Evolutionary conservation across 768 basidiomycete species (phyloP).

Genomic region (Pisolithus orientalis): DNA sequence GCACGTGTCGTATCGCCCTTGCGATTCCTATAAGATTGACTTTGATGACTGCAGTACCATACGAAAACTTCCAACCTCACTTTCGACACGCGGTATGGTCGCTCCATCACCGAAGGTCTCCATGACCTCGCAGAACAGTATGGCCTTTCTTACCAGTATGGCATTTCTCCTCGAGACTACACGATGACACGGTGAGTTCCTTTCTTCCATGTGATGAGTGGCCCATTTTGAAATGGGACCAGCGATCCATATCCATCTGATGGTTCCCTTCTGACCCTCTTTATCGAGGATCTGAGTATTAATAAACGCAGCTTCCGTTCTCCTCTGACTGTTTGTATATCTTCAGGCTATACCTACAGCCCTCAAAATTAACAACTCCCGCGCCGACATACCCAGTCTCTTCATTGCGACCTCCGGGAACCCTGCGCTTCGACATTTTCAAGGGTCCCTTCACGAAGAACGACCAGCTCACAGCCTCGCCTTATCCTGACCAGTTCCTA

Average conservation of each 20-base stretch:
- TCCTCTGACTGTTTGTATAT: background rate
- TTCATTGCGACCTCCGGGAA: constrained; percentile 60
- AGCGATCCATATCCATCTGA: constrained; percentile 47
- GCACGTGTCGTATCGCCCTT: too few species aligned
- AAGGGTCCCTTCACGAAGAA: constrained; percentile 65
- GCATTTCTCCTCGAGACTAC: constrained; percentile 67
- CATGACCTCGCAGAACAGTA: constrained; percentile 44
- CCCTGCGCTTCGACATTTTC: constrained; percentile 56
- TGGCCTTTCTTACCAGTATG: constrained; percentile 54
- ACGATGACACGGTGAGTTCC: constrained; percentile 46
- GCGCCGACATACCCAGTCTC: constrained; percentile 49
- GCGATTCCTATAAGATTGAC: background rate
- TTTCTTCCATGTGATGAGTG: background rate
- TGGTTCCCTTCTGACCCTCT: constrained; percentile 50
- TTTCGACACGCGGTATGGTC: constrained; percentile 55
- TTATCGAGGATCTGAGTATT: constrained; percentile 37
- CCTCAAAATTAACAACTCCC: constrained; percentile 51
- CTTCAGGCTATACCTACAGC: constrained; percentile 45
- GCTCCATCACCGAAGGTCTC: constrained; percentile 47
- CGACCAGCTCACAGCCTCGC: constrained; percentile 67
- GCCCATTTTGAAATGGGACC: background rate
- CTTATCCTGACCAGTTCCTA: constrained; percentile 55
- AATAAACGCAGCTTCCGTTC: background rate
- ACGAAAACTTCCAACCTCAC: constrained; percentile 35
- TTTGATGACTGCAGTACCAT: constrained; percentile 46